Evolutionary conservation across 2,329 filamentous ascomycete genomes (phyloP), one percentile per base, ranked within the genome.

Genomic region (Epichloe sibirici): DNA sequence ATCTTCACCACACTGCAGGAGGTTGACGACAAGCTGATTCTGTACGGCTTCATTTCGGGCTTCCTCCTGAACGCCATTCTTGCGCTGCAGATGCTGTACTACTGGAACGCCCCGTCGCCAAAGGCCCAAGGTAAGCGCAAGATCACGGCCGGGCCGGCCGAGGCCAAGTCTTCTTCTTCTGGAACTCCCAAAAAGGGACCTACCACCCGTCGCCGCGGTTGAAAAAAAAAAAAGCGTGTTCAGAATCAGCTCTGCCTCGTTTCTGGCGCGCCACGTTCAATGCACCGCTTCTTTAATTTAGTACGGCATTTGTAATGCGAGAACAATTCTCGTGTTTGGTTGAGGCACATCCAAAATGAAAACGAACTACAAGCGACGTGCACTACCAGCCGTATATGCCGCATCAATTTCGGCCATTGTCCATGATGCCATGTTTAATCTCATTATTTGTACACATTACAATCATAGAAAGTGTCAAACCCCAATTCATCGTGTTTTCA

Each of bases 1-100:
- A 95, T 98, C 73, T 98, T 96, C 71, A 98, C 93, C 35, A 98
- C 94, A 8, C 75, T 98, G 53, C 90, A 97, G 65, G 93, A 98
- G 74, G 93, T 98, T 55, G 87, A 95, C 67, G 93, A 98, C 70
- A 90, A 90, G 71, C 77, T 97, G 54, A 97, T 98, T 62, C 79
- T 98, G 28, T 97, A 95, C 71, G 87, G 90, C 49, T 97, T 95
- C 75, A 73, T 97, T 52, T 88, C 90, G 7, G 93, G 90, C 31
- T 96, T 96, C 67, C 72, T 76, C n/a, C 80, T 98, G 61, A 98
- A 98, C 70, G 76, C 83, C 53, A 78, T 98, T 53, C 76, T 98
- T 53, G 90, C 90, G 13, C 71, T 78, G 40, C 93, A 98, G 74
- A 93, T 98, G 86, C 66, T 95, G 31, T 95, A 90, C 72, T 97